Conservation (phyloP, 2,329 filamentous ascomycete species). For the Colletotrichum chrysophilum region DNA sequence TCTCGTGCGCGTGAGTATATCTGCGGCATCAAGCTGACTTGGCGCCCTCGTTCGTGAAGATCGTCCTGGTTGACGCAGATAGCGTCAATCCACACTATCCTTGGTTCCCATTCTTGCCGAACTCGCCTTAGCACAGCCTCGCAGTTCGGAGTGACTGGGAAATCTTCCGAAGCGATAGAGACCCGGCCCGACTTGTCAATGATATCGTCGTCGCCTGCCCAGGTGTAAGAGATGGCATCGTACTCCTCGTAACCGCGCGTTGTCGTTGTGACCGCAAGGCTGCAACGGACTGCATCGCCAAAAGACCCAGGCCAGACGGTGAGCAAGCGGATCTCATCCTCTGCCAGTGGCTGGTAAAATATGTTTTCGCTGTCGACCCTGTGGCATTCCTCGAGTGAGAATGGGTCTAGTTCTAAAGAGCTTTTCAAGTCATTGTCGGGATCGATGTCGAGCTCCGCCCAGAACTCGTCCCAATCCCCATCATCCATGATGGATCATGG, state of each 20-base stretch:
- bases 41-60: constrained; percentile 14
- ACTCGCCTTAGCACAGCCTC: background rate
- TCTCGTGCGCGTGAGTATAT: constrained; percentile 10
- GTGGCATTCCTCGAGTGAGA: background rate
- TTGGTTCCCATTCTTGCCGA: background rate
- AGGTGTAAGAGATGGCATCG: constrained; percentile 42
- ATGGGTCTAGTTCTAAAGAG: accelerated
- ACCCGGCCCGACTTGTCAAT: background rate
- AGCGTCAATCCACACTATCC: constrained; percentile 24
- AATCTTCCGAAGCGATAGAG: background rate
- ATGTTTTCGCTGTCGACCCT: background rate
- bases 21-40: constrained; percentile 22
- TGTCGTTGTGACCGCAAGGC: background rate
- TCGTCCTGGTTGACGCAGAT: background rate
- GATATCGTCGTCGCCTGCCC: constrained; percentile 28
- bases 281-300: background rate
- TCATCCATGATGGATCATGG: background rate
- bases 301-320: background rate
- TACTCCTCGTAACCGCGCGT: constrained; percentile 21
- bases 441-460: background rate
- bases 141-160: background rate
- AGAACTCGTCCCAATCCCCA: background rate
- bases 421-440: background rate
- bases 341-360: background rate
- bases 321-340: background rate